phyloP scores from a whole-genome alignment of 441 rosid genomes.

The Populus hybrid region DNA sequence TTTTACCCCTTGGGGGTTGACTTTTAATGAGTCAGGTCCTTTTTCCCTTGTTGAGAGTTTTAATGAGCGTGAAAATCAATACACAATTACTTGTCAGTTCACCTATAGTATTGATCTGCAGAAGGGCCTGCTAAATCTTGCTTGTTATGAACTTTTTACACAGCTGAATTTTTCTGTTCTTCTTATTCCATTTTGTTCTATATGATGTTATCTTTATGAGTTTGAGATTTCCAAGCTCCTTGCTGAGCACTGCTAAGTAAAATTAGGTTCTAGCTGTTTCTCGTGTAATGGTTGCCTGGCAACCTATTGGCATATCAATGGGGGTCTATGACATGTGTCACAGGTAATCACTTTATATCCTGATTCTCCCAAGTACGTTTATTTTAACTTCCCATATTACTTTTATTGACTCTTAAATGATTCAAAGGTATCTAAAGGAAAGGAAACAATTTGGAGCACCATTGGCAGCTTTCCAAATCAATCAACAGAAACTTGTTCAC shows the following conservation, averaged over 20 bases:
- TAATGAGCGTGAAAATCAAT: background rate
- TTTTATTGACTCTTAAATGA: conserved; percentile 7
- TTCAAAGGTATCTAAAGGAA: conserved; percentile 73
- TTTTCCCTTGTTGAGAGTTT: background rate
- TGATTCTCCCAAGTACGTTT: background rate
- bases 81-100: background rate
- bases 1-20: no score
- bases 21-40: background rate
- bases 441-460: conserved; percentile 98
- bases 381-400: background rate
- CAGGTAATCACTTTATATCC: conserved; percentile 43
- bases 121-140: background rate
- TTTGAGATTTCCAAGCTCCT: conserved; percentile 4
- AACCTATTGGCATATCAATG: conserved; percentile 91
- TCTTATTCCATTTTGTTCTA: background rate
- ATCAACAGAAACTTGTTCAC: conserved; percentile 86
- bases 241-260: conserved; percentile 6
- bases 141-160: background rate
- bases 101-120: background rate
- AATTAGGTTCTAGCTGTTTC: conserved; percentile 87
- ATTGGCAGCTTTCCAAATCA: conserved; percentile 86
- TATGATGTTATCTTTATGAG: background rate
- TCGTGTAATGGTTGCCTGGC: conserved; percentile 96
- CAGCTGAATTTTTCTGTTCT: background rate
- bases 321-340: conserved; percentile 96